Base-by-base conservation (phyloP, 331 rosid species). In the Stylosanthes scabra region DNA sequence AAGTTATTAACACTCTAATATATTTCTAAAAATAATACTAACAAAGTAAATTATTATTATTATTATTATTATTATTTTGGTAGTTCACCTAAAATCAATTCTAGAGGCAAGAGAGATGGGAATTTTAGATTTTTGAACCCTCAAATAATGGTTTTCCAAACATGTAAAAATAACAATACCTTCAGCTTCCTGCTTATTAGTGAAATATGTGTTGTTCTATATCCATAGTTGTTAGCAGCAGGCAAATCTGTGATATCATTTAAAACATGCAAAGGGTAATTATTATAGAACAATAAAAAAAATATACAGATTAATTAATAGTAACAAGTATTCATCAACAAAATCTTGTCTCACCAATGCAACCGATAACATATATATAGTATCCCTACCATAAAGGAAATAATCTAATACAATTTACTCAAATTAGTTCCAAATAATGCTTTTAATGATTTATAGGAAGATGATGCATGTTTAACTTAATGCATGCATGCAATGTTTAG, bases 111-210 rank as follows among this genome's bases (percentile, higher is more conserved):
- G 25, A 20, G 25, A 20, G 25, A 20, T 20, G 25, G 25, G 25
- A 20, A 20, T 20, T 20, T 20, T 20, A 20, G 25, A 20, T 20
- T 20, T 20, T 20, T 20, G 25, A 20, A 20, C 25, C 25, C 25
- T 20, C 25, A 20, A 42, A 20, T 20, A 20, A 20, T 20, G 25
- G 25, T 20, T 20, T 20, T 20, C 25, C 25, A 20, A 20, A 20
- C 25, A 20, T 20, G 25, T 1, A 20, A 20, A 78, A 49, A 7
- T 46, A 71, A 7, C 2, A 20, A 39, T 88, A 90, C 96, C 96
- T 86, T 86, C 66, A 92, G 78, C 77, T 83, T 90, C 77, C 94
- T 85, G 75, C 76, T 82, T 63, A 0, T n/a, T 7, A 49, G 25
- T 20, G 25, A 3, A 69, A 54, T 79, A 20, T 20, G 25, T 79